Conservation (phyloP, 2,329 filamentous ascomycete species). For the Elsinoe australis region DNA sequence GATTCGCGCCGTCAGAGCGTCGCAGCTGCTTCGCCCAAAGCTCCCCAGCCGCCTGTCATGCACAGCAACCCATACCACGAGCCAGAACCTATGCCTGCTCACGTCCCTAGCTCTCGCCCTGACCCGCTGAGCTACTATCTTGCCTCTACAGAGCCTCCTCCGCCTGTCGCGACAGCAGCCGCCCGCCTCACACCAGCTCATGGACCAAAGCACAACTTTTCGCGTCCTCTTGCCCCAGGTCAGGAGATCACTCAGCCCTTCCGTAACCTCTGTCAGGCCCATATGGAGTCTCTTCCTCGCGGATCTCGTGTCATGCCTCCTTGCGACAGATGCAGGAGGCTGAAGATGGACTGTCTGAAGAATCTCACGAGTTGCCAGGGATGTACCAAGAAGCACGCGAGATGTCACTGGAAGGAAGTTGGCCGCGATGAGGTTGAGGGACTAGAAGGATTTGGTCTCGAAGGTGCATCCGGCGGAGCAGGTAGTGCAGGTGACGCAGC, state of each 20-base stretch:
- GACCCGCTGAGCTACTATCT: constrained; percentile 13
- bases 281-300: constrained; percentile 66
- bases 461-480: constrained; percentile 7
- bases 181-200: not conserved
- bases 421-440: constrained; percentile 56
- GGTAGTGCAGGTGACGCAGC: too few relatives aligned
- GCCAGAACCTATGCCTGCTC: not conserved
- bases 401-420: constrained; percentile 79
- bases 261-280: constrained; percentile 38
- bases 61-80: constrained; percentile 6
- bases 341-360: constrained; percentile 76
- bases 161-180: not conserved
- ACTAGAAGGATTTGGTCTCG: constrained; percentile 25
- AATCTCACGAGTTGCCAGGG: constrained; percentile 79
- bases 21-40: constrained; percentile 11
- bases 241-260: constrained; percentile 33
- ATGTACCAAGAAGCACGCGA: constrained; percentile 84
- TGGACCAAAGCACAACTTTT: constrained; percentile 31
- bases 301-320: constrained; percentile 72
- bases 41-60: not conserved
- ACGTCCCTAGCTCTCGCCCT: not conserved
- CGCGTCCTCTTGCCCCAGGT: constrained; percentile 30
- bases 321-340: constrained; percentile 72
- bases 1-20: constrained; percentile 24
- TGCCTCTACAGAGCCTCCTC: not conserved